Conservation (phyloP, 2,329 filamentous ascomycete genomes). For the Arthrinium puccinioides region DNA sequence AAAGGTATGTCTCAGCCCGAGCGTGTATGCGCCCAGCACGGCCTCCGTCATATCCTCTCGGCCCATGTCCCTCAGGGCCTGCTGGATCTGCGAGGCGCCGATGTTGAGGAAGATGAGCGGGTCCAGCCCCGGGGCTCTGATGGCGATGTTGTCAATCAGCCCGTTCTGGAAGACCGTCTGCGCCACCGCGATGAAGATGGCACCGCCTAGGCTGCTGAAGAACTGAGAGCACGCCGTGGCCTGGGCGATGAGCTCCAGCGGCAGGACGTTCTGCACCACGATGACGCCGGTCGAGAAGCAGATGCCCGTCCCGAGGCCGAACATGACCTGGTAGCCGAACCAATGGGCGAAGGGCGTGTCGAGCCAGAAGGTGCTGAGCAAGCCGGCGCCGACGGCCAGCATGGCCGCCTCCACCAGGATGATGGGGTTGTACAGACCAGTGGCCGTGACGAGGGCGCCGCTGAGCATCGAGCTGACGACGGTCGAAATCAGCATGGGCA, state of each 20-base stretch:
- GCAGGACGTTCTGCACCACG: conserved; percentile 6
- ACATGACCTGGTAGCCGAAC: conserved; percentile 24
- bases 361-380: conserved; percentile 45
- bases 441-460: conserved; percentile 27
- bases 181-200: conserved; percentile 40
- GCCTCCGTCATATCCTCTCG: too few species aligned
- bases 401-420: conserved; percentile 30
- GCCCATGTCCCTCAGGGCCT: too few species aligned
- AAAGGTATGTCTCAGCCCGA: too few species aligned
- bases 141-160: conserved; percentile 32
- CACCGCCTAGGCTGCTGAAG: conserved; percentile 42
- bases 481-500: conserved; percentile 44
- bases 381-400: conserved; percentile 39
- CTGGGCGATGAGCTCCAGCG: conserved; percentile 17
- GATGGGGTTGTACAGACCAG: conserved; percentile 37
- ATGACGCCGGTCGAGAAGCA: too few species aligned
- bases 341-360: conserved; percentile 31
- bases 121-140: conserved; percentile 29
- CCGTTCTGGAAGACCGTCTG: conserved; percentile 46
- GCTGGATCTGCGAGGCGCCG: too few species aligned
- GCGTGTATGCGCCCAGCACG: too few species aligned
- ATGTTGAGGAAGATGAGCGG: conserved; percentile 25
- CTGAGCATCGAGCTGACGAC: conserved; percentile 38
- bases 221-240: conserved; percentile 42
- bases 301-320: conserved; percentile 17